Evolutionary conservation across 306 rosid genomes (phyloP).

Genomic region (Prunus mongolica): DNA sequence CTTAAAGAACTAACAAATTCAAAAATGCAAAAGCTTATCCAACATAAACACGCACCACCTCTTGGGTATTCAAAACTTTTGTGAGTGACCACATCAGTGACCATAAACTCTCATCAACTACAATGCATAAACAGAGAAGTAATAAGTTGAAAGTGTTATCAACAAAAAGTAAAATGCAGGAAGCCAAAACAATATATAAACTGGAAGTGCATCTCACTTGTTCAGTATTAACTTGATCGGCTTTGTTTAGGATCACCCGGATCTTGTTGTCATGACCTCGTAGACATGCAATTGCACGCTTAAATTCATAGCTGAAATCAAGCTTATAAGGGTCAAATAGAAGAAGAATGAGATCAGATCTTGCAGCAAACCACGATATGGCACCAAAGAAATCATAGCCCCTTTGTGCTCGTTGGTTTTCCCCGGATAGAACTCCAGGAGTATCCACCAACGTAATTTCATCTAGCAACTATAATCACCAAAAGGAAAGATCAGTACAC

Average conservation of each 20-base stretch:
- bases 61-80: conserved; percentile 82
- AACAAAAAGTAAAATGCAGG: not conserved
- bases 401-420: conserved; percentile 92
- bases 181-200: not conserved
- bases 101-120: conserved; percentile 96
- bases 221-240: conserved; percentile 94
- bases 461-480: conserved; percentile 53
- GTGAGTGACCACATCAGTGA: conserved; percentile 98
- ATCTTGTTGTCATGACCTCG: conserved; percentile 92
- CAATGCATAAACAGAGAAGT: not conserved
- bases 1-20: too few species aligned
- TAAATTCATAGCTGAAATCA: conserved; percentile 88
- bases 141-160: not conserved
- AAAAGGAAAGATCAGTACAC: conserved; percentile 2
- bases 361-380: conserved; percentile 96
- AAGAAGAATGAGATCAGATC: conserved; percentile 89
- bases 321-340: conserved; percentile 90
- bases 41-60: conserved; percentile 56
- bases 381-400: conserved; percentile 94
- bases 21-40: too few species aligned
- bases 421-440: conserved; percentile 95
- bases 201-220: conserved; percentile 47
- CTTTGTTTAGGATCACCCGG: conserved; percentile 86
- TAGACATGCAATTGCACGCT: conserved; percentile 75
- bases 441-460: conserved; percentile 86